Evolutionary conservation across 208 protist species (phyloP).

Genomic region (Trypanosoma cruzi): DNA sequence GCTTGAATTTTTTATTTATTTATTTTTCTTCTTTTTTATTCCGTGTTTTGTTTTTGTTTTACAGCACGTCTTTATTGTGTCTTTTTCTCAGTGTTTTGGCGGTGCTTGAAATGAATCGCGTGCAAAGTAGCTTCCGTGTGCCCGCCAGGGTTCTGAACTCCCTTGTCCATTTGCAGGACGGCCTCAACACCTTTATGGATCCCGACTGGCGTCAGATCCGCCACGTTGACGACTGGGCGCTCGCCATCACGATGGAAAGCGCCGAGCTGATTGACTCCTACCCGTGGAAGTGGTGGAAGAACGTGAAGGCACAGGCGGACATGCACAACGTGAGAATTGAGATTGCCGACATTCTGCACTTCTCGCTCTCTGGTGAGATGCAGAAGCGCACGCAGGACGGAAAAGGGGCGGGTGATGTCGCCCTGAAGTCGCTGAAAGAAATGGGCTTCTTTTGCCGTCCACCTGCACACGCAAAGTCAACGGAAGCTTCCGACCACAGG

Average conservation of each 20-base stretch:
- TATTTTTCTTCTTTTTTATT: neutral
- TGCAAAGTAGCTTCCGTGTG: slow-evolving; percentile 27
- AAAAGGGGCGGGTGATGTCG: neutral
- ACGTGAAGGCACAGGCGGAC: slow-evolving; percentile 70
- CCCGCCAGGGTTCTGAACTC: slow-evolving; percentile 50
- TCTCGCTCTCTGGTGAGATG: slow-evolving; percentile 88
- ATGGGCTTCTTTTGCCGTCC: slow-evolving; percentile 17
- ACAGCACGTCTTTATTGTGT: neutral
- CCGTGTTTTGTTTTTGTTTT: neutral
- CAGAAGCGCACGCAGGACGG: slow-evolving; percentile 38
- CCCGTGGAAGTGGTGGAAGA: slow-evolving; percentile 96
- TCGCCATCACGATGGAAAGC: slow-evolving; percentile 92
- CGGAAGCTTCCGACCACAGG: neutral
- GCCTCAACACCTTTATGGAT: slow-evolving; percentile 82
- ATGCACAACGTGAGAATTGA: slow-evolving; percentile 90
- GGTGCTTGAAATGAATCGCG: slow-evolving; percentile 45
- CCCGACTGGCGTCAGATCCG: slow-evolving; percentile 67
- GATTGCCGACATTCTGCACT: slow-evolving; percentile 92
- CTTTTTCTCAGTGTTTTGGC: neutral
- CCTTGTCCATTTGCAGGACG: slow-evolving; percentile 79
- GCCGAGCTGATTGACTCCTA: slow-evolving; percentile 91
- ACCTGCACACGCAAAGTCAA: neutral
- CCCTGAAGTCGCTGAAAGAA: slow-evolving; percentile 33
- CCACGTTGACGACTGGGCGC: slow-evolving; percentile 78
- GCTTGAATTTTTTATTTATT: neutral